Base-by-base conservation (phyloP, 345 rosid genomes). In the Eucalyptus grandis region DNA sequence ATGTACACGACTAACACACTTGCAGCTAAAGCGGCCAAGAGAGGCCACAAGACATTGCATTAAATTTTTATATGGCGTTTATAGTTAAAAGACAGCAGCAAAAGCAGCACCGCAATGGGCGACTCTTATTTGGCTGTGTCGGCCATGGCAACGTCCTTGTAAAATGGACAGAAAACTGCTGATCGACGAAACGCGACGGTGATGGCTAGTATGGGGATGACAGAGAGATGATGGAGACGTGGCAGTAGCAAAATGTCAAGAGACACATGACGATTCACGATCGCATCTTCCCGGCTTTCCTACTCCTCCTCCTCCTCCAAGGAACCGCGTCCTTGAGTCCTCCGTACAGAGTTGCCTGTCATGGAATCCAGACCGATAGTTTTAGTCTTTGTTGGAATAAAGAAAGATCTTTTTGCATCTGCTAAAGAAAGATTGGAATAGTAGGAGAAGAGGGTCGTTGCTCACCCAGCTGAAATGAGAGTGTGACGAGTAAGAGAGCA, bases 271-370 rank as follows among this genome's bases (percentile, higher is more conserved):
- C 92, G 91, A 87, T 86, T 92, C 83, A 92, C 88, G 87, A 89
- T 47, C 88, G 90, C 91, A 58, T 90, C 94, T 94, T 93, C 93
- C 93, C 94, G 54, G 51, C 86, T 90, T 93, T 95, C 92, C 90
- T 92, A 65, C 56, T 88, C 50, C 91, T 92, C 93, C 88, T 95
- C 97, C 97, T 92, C 93, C 88, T 95, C 97, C 97, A 93, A 54
- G 95, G 94, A 90, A 94, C 92, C 89, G 92, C 96, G 86, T 93
- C 96, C 94, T 95, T 97, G 92, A 96, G 65, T n/a, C 98, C 95
- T 82, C 93, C 95, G 50, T 91, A 96, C 81, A 97, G 53, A 62
- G 91, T 90, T 49, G 89, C 94, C 99, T 97, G 94, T 93, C 90
- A 80, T 56, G 49, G 27, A 72, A 72, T 49, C 87, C 87, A 86